Evolutionary conservation across 1,139 yeast genomes (phyloP), one percentile per base, ranked within the genome.

Genomic region (Lodderomyces orthopsilosis): DNA sequence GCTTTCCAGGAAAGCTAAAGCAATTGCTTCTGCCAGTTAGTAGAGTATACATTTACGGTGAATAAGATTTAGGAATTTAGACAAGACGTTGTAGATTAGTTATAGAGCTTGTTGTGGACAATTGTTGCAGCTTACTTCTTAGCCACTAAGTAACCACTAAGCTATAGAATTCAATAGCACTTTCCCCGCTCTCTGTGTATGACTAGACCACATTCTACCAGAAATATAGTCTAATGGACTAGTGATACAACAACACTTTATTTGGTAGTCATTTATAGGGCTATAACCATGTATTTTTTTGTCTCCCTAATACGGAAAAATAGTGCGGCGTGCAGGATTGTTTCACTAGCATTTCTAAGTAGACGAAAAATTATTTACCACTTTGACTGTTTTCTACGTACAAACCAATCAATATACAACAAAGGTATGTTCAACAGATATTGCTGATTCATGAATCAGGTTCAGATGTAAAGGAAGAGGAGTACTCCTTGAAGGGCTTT

Each of bases 1-100:
- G 77, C 69, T 58, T 41, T 73, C 69, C 46, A 71, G 74, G 68
- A 72, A 58, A 55, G 74, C 71, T 41, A 74, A 70, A 65, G 56
- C 61, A 44, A 59, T 65, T 49, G 76, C 70, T 40, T 38, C 41
- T 44, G 53, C 53, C 35, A 21, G 26, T 13, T n/a, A 34, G 26
- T 34, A 34, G 15, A n/a, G 37, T 33, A 17, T 33, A n/a, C 6
- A 10, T 27, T 27, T 27, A 6, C 6, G 6, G 15, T 21, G 8
- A 21, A 8, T 21, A 21, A 21, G n/a, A n/a, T n/a, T n/a, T n/a
- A n/a, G n/a, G n/a, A n/a, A n/a, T n/a, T n/a, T n/a, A n/a, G n/a
- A n/a, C n/a, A n/a, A n/a, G n/a, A n/a, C n/a, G n/a, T n/a, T n/a
- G n/a, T n/a, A n/a, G n/a, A n/a, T n/a, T 9, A 22, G 8, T 22